Evolutionary conservation across 306 rosid genomes (phyloP).

Genomic region (Carpinus viminea): DNA sequence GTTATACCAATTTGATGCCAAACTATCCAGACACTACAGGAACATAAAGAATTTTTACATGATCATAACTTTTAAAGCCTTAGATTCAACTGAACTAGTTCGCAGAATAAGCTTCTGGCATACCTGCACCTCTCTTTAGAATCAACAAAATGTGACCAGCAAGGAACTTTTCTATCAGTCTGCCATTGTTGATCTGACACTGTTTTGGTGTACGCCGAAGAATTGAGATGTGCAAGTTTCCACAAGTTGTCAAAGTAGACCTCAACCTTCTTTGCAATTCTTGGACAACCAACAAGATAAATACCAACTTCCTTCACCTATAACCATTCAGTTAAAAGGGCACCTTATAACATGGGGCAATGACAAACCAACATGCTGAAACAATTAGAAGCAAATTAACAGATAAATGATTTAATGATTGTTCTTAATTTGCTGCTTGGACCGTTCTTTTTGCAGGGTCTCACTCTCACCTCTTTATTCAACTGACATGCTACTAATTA

Average conservation of each 20-base stretch:
- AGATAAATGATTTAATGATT: background rate
- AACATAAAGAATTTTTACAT: too few relatives aligned
- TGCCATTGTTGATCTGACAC: slow-evolving; percentile 85
- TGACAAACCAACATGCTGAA: background rate
- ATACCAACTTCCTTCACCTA: slow-evolving; percentile 95
- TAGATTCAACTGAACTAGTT: slow-evolving; percentile 19
- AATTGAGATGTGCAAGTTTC: slow-evolving; percentile 63
- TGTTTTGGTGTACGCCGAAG: slow-evolving; percentile 59
- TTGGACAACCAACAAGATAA: slow-evolving; percentile 71
- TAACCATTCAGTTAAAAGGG: slow-evolving; percentile 16
- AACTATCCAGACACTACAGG: background rate
- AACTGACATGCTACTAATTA: too few relatives aligned
- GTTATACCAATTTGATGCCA: background rate
- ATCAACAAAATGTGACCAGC: slow-evolving; percentile 86
- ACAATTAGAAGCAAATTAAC: background rate
- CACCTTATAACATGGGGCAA: slow-evolving; percentile 21
- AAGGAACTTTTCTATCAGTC: slow-evolving; percentile 78
- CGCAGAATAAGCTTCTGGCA: slow-evolving; percentile 21
- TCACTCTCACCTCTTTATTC: too few relatives aligned
- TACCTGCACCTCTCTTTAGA: slow-evolving; percentile 68
- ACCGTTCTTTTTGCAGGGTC: too few relatives aligned
- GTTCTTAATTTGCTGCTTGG: too few relatives aligned
- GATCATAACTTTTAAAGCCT: background rate
- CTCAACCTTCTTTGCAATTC: slow-evolving; percentile 65
- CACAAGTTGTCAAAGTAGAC: slow-evolving; percentile 76